A percentile compares a stretch with the other conserved stretches of the same genome.
phyloP scores from a whole-genome alignment of 257 asterid species.

The Prunella vulgaris region DNA sequence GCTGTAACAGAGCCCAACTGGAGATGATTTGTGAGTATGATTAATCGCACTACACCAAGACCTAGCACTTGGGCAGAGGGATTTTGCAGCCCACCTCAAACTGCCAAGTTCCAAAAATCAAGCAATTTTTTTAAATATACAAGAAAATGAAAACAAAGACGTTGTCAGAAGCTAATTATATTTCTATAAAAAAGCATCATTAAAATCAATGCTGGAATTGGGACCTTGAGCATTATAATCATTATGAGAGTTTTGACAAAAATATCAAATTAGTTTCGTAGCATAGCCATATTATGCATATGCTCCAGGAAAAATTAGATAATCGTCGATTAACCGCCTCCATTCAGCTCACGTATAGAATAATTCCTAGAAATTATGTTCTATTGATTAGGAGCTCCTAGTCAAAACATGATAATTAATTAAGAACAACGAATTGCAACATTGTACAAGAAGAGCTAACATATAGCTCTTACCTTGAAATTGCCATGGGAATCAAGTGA shows the following conservation, averaged over 20 bases:
- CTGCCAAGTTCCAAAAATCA: constrained; percentile 40
- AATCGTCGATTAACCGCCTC: too few species aligned
- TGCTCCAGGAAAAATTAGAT: not conserved
- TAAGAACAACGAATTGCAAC: not conserved
- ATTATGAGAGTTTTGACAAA: not conserved
- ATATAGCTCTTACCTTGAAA: constrained; percentile 33
- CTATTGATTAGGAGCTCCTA: constrained; percentile 1
- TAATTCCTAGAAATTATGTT: not conserved
- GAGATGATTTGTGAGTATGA: constrained; percentile 21
- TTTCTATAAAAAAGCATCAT: not conserved
- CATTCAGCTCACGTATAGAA: constrained; percentile 7
- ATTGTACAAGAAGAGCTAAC: not conserved
- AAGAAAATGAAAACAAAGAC: constrained; percentile 6
- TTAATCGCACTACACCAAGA: constrained; percentile 28
- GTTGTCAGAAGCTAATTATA: not conserved
- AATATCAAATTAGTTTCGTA: not conserved
- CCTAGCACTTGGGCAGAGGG: constrained; percentile 34
- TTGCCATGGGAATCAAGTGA: constrained; percentile 53
- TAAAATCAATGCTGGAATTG: not conserved
- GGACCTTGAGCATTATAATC: not conserved
- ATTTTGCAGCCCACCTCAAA: constrained; percentile 42
- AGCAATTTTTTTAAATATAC: constrained; percentile 23
- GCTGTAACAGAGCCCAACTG: constrained; percentile 30
- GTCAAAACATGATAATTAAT: not conserved
- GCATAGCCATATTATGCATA: not conserved